These are phyloP conservation scores for Clavispora santaluciae DNA, from an alignment of 805 yeast species.

Conservation along the genomic window DNA sequence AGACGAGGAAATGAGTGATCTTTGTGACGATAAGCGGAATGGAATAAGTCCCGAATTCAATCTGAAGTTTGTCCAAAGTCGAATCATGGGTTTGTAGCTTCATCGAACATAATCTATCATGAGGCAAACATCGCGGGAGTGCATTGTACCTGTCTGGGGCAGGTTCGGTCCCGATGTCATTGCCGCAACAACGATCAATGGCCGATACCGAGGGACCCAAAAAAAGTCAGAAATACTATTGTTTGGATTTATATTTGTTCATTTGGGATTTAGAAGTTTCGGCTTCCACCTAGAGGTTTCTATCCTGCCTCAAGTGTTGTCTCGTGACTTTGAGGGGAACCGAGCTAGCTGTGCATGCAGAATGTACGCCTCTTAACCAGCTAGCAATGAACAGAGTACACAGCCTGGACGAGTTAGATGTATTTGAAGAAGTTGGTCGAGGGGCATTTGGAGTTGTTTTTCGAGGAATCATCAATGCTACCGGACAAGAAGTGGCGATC, in stretches of 20 bases:
- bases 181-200: too few relatives aligned
- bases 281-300: too few relatives aligned
- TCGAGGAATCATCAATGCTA: conserved; percentile 49
- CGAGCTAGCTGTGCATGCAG: too few relatives aligned
- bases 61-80: background rate
- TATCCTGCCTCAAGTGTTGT: too few relatives aligned
- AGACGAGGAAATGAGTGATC: background rate
- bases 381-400: conserved; percentile 14
- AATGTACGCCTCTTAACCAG: background rate
- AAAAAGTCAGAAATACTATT: too few relatives aligned
- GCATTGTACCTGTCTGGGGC: background rate
- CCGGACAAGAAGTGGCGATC: conserved; percentile 46
- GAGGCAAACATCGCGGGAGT: background rate
- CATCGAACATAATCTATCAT: background rate
- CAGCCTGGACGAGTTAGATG: conserved; percentile 37
- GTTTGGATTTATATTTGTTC: too few relatives aligned
- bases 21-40: background rate
- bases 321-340: too few relatives aligned
- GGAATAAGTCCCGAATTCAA: background rate
- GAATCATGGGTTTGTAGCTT: background rate
- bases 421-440: conserved; percentile 57
- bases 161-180: background rate
- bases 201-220: too few relatives aligned
- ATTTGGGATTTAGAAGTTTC: too few relatives aligned
- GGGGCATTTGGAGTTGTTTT: conserved; percentile 81